Conservation (phyloP, 331 rosid genomes). For the Rosa hybrid region DNA sequence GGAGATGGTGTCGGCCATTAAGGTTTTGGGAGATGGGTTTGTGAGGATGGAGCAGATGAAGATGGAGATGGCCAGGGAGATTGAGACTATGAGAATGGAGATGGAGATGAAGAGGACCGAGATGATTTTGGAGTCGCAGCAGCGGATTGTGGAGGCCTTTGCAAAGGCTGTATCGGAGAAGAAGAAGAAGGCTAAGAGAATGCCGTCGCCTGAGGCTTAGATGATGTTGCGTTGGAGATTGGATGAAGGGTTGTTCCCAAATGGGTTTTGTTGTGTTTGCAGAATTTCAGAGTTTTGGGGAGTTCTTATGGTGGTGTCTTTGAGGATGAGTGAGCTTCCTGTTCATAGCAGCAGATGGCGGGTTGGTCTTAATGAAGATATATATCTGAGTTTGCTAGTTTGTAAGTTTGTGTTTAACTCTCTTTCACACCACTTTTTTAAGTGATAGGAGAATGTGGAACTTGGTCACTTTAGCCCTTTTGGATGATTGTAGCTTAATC, state of each 20-base stretch:
- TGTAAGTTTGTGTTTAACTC: slow-evolving; percentile 14
- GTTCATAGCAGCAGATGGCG: background rate
- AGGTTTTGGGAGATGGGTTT: slow-evolving; percentile 81
- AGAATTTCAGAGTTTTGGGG: background rate
- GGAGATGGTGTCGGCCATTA: slow-evolving; percentile 84
- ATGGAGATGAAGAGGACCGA: slow-evolving; percentile 95
- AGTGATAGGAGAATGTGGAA: slow-evolving; percentile 14
- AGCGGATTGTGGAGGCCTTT: slow-evolving; percentile 81
- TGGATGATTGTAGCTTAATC: slow-evolving; percentile 6
- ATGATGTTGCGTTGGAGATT: background rate
- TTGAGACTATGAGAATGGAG: slow-evolving; percentile 79
- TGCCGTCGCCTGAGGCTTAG: slow-evolving; percentile 60
- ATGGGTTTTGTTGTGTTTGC: slow-evolving; percentile 3
- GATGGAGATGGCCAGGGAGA: slow-evolving; percentile 96
- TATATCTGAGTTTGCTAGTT: slow-evolving; percentile 7
- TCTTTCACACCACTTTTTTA: background rate
- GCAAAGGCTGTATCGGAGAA: slow-evolving; percentile 72
- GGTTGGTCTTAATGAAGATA: background rate
- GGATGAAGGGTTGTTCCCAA: background rate
- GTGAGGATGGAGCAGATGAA: slow-evolving; percentile 91
- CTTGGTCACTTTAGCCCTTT: slow-evolving; percentile 1
- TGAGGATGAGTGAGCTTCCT: background rate
- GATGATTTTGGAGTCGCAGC: slow-evolving; percentile 90
- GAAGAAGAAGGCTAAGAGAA: slow-evolving; percentile 59
- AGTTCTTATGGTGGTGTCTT: background rate